Evolutionary conservation across 1,139 yeast species (phyloP).

Genomic region (Kodamaea suecica): DNA sequence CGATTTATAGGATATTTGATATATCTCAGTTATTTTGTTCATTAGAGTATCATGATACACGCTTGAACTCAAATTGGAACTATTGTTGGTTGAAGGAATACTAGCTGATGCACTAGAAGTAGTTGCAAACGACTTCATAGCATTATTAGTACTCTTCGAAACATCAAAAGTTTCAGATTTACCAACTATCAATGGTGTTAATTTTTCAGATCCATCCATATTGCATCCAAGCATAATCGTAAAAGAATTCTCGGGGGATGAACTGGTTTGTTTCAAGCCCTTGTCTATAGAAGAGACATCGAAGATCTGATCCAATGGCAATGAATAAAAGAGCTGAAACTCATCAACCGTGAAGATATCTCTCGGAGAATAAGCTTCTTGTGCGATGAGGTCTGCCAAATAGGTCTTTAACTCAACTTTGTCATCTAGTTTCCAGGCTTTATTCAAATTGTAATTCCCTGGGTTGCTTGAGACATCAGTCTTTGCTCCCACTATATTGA

Average conservation of each 20-base stretch:
- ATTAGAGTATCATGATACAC: conserved; percentile 25
- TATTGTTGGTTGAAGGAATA: background rate
- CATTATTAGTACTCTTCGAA: conserved; percentile 27
- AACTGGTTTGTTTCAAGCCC: conserved; percentile 43
- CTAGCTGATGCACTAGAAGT: background rate
- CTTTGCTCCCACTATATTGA: conserved; percentile 46
- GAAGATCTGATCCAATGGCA: conserved; percentile 60
- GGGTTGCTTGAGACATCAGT: conserved; percentile 38
- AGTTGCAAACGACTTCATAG: conserved; percentile 24
- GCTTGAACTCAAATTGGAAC: background rate
- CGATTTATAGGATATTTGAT: conserved; percentile 55
- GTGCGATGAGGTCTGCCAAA: conserved; percentile 29
- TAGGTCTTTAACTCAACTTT: conserved; percentile 41
- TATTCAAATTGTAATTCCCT: conserved; percentile 41
- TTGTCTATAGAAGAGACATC: conserved; percentile 47
- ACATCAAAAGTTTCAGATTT: conserved; percentile 55
- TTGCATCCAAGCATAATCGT: conserved; percentile 65
- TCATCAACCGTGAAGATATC: conserved; percentile 63
- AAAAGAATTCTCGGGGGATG: conserved; percentile 51
- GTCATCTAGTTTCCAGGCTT: conserved; percentile 63
- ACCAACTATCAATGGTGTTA: conserved; percentile 61
- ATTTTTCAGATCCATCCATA: conserved; percentile 59
- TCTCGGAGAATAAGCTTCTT: conserved; percentile 42
- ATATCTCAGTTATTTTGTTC: conserved; percentile 50
- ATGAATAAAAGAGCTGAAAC: conserved; percentile 55